Evolutionary conservation across 2,329 filamentous ascomycete genomes (phyloP).

Genomic region (Aspergillus glaucus): DNA sequence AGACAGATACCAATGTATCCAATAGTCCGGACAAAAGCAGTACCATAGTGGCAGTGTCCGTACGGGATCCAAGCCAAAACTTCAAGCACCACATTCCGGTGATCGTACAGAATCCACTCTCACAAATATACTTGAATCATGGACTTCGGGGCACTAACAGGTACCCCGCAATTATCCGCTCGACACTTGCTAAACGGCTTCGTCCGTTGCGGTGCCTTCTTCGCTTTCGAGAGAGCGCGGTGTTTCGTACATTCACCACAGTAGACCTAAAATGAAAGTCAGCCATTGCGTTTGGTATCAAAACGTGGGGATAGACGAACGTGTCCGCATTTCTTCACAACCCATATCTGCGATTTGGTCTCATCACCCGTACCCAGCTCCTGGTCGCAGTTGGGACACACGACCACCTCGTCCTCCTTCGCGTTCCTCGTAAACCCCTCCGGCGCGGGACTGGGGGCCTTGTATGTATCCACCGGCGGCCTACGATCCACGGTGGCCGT

Average conservation of each 20-base stretch:
- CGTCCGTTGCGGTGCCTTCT: constrained; percentile 24
- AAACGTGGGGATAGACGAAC: constrained; percentile 48
- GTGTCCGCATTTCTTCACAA: constrained; percentile 84
- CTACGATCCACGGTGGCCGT: constrained; percentile 35
- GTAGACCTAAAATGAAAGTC: constrained; percentile 35
- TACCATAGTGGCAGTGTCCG: constrained; percentile 82
- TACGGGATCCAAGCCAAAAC: constrained; percentile 90
- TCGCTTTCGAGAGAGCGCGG: constrained; percentile 30
- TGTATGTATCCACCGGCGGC: constrained; percentile 39
- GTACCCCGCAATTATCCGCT: constrained; percentile 36
- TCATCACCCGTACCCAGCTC: constrained; percentile 71
- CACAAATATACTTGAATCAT: constrained; percentile 46
- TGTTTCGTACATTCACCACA: constrained; percentile 43
- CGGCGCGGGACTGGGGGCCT: constrained; percentile 58
- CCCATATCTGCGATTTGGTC: constrained; percentile 81
- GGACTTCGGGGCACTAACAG: constrained; percentile 30
- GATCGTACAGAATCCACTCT: constrained; percentile 60
- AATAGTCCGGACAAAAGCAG: constrained; percentile 79
- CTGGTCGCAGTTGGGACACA: constrained; percentile 81
- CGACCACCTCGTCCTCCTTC: constrained; percentile 62
- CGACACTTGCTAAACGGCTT: constrained; percentile 41
- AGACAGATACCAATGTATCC: constrained; percentile 93
- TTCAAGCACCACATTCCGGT: constrained; percentile 77
- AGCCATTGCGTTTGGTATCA: constrained; percentile 1
- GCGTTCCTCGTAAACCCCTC: constrained; percentile 78